phyloP scores from a whole-genome alignment of 148 eudicot genomes.

The Rhododendron kiyosumense region DNA sequence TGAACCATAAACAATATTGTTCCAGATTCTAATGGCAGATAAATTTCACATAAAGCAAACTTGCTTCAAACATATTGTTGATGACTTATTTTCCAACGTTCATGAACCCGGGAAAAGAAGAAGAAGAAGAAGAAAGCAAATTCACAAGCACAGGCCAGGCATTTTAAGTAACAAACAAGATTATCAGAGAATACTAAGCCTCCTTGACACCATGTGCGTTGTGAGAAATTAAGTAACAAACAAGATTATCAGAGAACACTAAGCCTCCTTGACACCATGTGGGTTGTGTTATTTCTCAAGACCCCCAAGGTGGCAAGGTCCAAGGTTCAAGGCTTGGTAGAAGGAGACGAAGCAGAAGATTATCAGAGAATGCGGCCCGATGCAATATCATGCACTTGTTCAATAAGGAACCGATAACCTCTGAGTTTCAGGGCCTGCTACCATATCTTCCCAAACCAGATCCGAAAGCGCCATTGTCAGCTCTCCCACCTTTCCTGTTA shows the following conservation, averaged over 20 bases:
- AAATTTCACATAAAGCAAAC: background rate
- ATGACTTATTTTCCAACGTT: background rate
- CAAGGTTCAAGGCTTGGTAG: too few relatives aligned
- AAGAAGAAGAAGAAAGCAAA: background rate
- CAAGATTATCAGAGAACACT: background rate
- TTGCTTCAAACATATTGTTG: background rate
- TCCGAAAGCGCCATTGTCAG: slow-evolving; percentile 66
- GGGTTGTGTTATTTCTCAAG: too few relatives aligned
- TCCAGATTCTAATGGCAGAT: background rate
- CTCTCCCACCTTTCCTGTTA: slow-evolving; percentile 60
- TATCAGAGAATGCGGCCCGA: background rate
- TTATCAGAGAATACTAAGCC: background rate
- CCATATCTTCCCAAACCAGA: slow-evolving; percentile 75
- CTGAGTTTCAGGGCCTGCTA: slow-evolving; percentile 54
- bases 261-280: too few relatives aligned
- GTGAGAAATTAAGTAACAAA: background rate
- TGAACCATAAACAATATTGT: background rate
- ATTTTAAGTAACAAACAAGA: background rate
- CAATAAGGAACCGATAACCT: slow-evolving; percentile 49
- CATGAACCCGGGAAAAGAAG: background rate
- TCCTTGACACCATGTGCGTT: too few relatives aligned
- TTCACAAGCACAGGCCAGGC: background rate
- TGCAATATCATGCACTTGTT: background rate
- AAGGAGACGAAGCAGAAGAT: too few relatives aligned
- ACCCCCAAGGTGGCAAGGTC: too few relatives aligned